A percentile compares a stretch with the other conserved stretches of the same genome.
Conservation (phyloP, 495 filamentous ascomycete genomes). For the Neurospora sp. region DNA sequence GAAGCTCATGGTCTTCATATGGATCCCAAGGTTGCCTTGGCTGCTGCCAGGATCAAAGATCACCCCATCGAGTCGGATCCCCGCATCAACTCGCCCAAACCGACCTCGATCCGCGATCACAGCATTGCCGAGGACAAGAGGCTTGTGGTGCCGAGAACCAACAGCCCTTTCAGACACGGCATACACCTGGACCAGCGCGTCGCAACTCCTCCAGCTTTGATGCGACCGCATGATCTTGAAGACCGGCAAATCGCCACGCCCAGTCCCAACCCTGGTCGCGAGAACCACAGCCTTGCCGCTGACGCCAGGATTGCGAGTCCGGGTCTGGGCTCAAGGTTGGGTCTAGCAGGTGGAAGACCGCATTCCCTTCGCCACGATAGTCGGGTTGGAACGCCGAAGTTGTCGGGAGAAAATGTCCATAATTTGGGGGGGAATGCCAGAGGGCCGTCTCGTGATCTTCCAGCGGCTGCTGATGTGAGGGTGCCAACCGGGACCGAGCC, state of each 20-base stretch:
- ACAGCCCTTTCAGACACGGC: conserved; percentile 1
- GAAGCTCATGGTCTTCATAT: background rate
- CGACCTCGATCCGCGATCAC: conserved; percentile 2
- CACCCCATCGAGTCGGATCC: conserved; percentile 8
- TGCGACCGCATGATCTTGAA: conserved; percentile 3
- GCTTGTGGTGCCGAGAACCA: background rate
- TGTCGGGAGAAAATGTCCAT: background rate
- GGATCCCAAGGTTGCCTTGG: background rate
- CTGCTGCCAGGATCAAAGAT: background rate
- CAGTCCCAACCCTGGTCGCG: conserved; percentile 6
- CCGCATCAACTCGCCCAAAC: conserved; percentile 3
- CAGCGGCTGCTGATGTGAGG: background rate
- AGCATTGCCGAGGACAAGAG: conserved; percentile 9
- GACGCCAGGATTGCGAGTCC: conserved; percentile 7
- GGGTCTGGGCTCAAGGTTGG: background rate
- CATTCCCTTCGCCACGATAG: background rate
- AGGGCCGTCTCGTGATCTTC: background rate
- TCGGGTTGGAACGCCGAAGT: background rate
- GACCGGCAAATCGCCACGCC: conserved; percentile 7
- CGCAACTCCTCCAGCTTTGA: conserved; percentile 7
- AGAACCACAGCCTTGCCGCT: conserved; percentile 8
- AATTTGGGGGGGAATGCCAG: background rate
- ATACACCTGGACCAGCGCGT: conserved; percentile 10
- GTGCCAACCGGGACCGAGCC: background rate
- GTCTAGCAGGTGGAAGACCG: background rate